These are phyloP conservation scores for Thielaviopsis euricoi DNA, from an alignment of 2,329 filamentous ascomycete species.

Conservation along the genomic window DNA sequence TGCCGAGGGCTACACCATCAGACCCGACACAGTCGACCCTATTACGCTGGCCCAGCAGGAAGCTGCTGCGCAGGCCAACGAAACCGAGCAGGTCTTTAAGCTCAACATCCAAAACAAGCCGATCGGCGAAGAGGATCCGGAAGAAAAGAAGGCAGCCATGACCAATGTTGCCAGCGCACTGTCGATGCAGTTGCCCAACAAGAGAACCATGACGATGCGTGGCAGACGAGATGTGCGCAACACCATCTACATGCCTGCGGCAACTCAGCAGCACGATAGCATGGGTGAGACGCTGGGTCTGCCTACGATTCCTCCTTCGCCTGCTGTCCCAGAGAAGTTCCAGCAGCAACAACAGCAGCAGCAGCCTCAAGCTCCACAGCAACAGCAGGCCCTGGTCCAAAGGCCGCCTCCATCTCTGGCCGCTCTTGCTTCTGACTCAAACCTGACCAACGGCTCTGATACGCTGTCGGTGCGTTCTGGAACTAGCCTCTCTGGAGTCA, in stretches of 20 bases:
- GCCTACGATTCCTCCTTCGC: constrained; percentile 4
- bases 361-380: neutral
- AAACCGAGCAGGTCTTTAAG: constrained; percentile 54
- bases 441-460: constrained; percentile 50
- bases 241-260: constrained; percentile 60
- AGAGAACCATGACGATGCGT: constrained; percentile 60
- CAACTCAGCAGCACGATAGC: constrained; percentile 14
- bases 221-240: constrained; percentile 85
- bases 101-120: constrained; percentile 66
- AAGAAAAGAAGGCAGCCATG: constrained; percentile 55
- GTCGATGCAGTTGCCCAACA: constrained; percentile 46
- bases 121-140: constrained; percentile 60
- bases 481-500: constrained; percentile 55
- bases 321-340: constrained; percentile 7
- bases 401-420: constrained; percentile 24
- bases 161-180: constrained; percentile 62
- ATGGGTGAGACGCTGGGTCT: constrained; percentile 7
- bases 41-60: constrained; percentile 61
- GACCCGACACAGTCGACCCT: constrained; percentile 42
- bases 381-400: constrained; percentile 15
- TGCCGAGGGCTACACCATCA: constrained; percentile 62
- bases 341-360: neutral
- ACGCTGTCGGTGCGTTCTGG: constrained; percentile 83
- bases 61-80: constrained; percentile 34
- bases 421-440: constrained; percentile 45